Base-by-base conservation (phyloP, 164 flowering plant species). In the Protea cynaroides region DNA sequence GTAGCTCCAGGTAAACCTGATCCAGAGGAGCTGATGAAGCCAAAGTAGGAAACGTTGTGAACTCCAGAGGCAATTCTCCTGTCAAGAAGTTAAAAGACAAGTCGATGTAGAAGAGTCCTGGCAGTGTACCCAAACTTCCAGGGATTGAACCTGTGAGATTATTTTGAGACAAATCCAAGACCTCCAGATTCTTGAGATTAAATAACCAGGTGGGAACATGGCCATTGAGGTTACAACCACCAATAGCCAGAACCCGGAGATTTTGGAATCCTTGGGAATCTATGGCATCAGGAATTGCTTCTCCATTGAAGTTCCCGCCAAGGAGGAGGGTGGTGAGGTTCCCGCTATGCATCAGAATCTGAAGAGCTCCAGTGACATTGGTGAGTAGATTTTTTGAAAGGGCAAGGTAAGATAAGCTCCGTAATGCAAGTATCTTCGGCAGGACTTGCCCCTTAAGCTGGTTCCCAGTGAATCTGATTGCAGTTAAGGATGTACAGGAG, bases 101-200 rank as follows among this genome's bases (percentile, higher is more conserved):
- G 73, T 85, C 88, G 25, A 85, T 8, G 74, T 85, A 82, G 70
- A 84, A 84, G 5, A 87, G 81, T 62, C 68, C 71, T 18, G 81
- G 76, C n/a, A 87, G 68, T 37, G 51, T 51, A 11, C 80, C 87
- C 40, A 87, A 62, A 88, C 84, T 81, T 37, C 62, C 59, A 7
- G 94, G 94, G 63, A 87, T 72, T 8, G 69, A 18, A 36, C 88
- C 90, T 2, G 73, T 74, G 61, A 87, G 53, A 17, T 36, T 40
- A 65, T 87, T 87, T n/a, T 43, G 12, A 4, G 90, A 84, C 61
- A 87, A 53, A 70, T 85, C 90, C 67, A 85, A 37, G 12, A 78
- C 80, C 71, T 79, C 69, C 19, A 87, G 70, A 9, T 69, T 75
- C 52, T 22, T 56, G 15, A 82, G 79, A 23, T 67, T 71, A 13